phyloP scores from a whole-genome alignment of 768 basidiomycete genomes.

The Lentinula edodes region DNA sequence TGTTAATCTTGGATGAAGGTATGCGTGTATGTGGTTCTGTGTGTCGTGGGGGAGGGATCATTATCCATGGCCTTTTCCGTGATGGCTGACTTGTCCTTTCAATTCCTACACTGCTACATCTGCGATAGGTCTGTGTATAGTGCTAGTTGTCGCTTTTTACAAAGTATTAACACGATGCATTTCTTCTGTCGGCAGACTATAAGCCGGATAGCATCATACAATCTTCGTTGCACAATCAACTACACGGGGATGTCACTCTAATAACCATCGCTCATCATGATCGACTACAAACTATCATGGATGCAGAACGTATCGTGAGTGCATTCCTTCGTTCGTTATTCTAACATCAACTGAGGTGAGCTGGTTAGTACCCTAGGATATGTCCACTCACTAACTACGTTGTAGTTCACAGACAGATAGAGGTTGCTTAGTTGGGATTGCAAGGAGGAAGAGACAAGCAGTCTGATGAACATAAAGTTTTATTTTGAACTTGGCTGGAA shows the following conservation, averaged over 20 bases:
- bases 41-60: conserved; percentile 9
- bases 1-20: conserved; percentile 50
- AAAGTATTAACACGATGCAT: background rate
- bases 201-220: conserved; percentile 40
- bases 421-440: background rate
- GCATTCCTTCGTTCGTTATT: background rate
- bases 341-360: too few relatives aligned
- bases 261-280: conserved; percentile 40
- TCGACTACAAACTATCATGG: conserved; percentile 29
- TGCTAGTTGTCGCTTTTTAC: background rate
- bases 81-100: background rate
- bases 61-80: conserved; percentile 21
- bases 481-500: too few relatives aligned
- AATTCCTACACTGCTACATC: conserved; percentile 12
- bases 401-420: background rate
- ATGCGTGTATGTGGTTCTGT: too few relatives aligned
- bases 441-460: background rate
- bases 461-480: too few relatives aligned
- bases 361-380: too few relatives aligned
- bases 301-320: conserved; percentile 24
- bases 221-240: conserved; percentile 30
- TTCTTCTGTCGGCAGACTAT: conserved; percentile 12
- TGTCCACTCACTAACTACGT: too few relatives aligned
- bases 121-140: conserved; percentile 14
- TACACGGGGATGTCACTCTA: conserved; percentile 32